These are phyloP conservation scores for Hevea brasiliensis DNA, from an alignment of 345 rosid genomes.

Conservation along the genomic window DNA sequence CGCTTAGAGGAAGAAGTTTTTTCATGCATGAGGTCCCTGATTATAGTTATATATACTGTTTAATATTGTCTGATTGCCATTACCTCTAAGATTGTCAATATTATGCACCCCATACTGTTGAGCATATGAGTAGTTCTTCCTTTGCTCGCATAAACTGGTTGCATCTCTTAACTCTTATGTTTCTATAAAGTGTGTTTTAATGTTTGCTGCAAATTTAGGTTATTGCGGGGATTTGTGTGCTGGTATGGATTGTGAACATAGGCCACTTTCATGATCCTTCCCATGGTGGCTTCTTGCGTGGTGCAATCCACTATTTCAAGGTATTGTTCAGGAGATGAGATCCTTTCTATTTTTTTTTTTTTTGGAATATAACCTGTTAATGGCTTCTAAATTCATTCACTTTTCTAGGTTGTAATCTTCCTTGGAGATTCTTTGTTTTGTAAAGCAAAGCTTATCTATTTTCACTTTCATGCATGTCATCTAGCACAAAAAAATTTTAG, in stretches of 20 bases:
- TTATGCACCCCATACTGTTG: not conserved
- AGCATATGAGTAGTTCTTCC: conserved; percentile 2
- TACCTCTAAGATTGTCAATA: not conserved
- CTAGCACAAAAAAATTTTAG: not conserved
- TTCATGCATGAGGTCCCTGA: too few species aligned
- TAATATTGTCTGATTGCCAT: not conserved
- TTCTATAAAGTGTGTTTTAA: not conserved
- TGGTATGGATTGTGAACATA: conserved; percentile 98
- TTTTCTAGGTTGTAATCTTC: not conserved
- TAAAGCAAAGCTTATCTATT: not conserved
- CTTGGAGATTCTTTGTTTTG: not conserved
- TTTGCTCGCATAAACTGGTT: not conserved
- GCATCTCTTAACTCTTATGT: not conserved
- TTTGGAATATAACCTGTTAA: not conserved
- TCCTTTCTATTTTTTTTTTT: not conserved
- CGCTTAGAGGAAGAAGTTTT: too few species aligned
- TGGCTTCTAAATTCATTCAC: not conserved
- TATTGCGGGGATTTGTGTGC: conserved; percentile 93
- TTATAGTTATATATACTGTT: too few species aligned
- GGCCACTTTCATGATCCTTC: conserved; percentile 96
- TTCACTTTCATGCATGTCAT: not conserved
- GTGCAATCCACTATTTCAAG: conserved; percentile 98
- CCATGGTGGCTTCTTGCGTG: conserved; percentile 92
- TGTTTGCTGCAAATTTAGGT: conserved; percentile 52
- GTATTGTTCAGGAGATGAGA: conserved; percentile 35